Conservation (phyloP, 176 grass and related monocot species). For the Oryza meyeriana region DNA sequence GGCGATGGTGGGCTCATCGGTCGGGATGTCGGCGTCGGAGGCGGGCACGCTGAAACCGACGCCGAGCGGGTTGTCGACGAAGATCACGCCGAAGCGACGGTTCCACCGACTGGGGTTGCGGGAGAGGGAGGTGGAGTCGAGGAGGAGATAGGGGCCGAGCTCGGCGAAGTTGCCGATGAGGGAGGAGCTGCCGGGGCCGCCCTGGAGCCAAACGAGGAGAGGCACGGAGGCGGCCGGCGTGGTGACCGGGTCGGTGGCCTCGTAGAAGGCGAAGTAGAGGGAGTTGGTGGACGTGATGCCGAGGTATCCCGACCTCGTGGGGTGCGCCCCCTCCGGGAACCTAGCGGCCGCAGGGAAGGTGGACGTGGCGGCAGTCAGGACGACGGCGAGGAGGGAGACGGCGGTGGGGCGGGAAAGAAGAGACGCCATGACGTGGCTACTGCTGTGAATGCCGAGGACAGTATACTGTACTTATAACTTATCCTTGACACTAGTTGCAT, state of each 20-base stretch:
- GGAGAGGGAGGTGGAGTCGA: conserved; percentile 31
- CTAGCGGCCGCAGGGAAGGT: neutral
- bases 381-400: neutral
- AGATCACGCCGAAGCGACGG: conserved; percentile 61
- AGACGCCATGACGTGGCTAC: neutral
- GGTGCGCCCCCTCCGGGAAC: conserved; percentile 40
- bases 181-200: conserved; percentile 63
- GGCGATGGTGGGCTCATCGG: conserved; percentile 49
- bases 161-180: conserved; percentile 66
- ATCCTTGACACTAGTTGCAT: neutral
- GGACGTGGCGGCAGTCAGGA: neutral
- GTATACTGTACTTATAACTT: no score
- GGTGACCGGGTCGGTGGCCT: conserved; percentile 53
- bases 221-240: conserved; percentile 26
- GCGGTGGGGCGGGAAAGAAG: neutral
- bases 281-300: conserved; percentile 17
- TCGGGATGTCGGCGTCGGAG: conserved; percentile 39
- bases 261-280: conserved; percentile 65
- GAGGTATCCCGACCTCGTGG: conserved; percentile 63
- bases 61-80: conserved; percentile 78
- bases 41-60: conserved; percentile 57
- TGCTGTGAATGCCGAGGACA: neutral
- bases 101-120: conserved; percentile 55
- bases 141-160: conserved; percentile 57
- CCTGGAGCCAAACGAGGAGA: conserved; percentile 70